phyloP scores from a whole-genome alignment of 108 stramenopile genomes.

The Cylindrotheca fusiformis region DNA sequence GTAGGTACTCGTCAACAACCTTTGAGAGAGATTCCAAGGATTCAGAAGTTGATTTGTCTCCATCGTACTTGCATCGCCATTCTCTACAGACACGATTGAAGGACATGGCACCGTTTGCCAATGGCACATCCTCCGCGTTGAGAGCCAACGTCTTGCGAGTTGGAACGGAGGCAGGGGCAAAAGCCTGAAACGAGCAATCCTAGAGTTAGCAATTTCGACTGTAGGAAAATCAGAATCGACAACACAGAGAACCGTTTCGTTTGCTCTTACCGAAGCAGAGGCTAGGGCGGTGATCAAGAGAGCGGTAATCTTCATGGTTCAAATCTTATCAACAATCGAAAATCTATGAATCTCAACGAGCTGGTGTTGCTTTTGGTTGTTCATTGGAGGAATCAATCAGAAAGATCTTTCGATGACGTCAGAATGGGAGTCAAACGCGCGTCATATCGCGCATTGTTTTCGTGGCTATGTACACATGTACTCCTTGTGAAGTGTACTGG shows the following conservation, averaged over 20 bases:
- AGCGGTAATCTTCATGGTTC: conserved; percentile 15
- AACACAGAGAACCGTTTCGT: neutral
- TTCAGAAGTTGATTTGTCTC: conserved; percentile 75
- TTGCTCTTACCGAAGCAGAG: conserved; percentile 16
- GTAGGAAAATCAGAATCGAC: neutral
- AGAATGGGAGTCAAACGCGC: too few relatives aligned
- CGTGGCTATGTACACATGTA: too few relatives aligned
- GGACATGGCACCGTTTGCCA: conserved; percentile 83
- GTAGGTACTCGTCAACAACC: conserved; percentile 78
- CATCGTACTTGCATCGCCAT: conserved; percentile 87
- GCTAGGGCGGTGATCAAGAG: conserved; percentile 9
- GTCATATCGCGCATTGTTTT: too few relatives aligned
- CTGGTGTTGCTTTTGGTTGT: too few relatives aligned
- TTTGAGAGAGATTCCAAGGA: conserved; percentile 72
- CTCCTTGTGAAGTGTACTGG: too few relatives aligned
- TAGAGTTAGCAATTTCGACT: conserved; percentile 9
- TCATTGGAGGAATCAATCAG: too few relatives aligned
- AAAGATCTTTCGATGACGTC: too few relatives aligned
- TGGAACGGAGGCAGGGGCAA: conserved; percentile 30
- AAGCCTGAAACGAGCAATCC: conserved; percentile 28
- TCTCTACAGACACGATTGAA: conserved; percentile 86
- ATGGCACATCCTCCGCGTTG: conserved; percentile 55
- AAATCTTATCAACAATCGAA: too few relatives aligned
- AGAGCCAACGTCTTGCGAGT: conserved; percentile 23
- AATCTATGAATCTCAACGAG: too few relatives aligned